Evolutionary conservation across 176 grass and related monocot genomes (phyloP).

Genomic region (Eremochloa ophiuroides): DNA sequence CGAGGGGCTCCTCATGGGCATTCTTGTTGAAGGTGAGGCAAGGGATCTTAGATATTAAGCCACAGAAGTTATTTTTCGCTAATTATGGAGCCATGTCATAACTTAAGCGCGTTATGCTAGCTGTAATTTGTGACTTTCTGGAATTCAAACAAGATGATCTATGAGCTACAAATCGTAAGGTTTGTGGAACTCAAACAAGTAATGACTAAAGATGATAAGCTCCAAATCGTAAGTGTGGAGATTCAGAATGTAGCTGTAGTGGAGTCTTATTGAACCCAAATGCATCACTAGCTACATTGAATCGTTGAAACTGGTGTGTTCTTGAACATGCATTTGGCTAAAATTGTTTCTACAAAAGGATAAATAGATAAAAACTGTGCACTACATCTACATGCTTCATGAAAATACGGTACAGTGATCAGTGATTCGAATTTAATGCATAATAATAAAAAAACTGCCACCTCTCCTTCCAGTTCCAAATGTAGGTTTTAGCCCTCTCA

Average conservation of each 20-base stretch:
- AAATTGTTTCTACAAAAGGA: not conserved
- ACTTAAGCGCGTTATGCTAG: not conserved
- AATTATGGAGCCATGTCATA: not conserved
- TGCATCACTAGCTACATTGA: not conserved
- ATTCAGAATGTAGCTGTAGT: not conserved
- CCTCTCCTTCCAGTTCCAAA: not conserved
- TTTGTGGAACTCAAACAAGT: not conserved
- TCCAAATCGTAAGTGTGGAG: not conserved
- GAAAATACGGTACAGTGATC: not conserved
- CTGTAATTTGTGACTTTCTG: not conserved
- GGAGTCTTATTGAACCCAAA: not conserved
- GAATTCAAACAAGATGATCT: not conserved
- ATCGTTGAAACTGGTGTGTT: not conserved
- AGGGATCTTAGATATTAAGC: not conserved
- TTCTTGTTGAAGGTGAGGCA: conserved; percentile 77
- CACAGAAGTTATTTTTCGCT: not conserved
- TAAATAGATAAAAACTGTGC: not conserved
- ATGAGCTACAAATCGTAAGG: not conserved
- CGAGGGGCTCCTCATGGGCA: conserved; percentile 78
- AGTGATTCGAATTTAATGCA: not conserved
- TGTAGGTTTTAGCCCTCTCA: not conserved
- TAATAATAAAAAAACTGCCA: not conserved
- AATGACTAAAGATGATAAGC: not conserved
- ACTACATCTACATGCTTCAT: not conserved
- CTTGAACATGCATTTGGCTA: not conserved